Evolutionary conservation across 345 rosid genomes (phyloP), one percentile per base, ranked within the genome.

Genomic region (Eucalyptus lansdowneana): DNA sequence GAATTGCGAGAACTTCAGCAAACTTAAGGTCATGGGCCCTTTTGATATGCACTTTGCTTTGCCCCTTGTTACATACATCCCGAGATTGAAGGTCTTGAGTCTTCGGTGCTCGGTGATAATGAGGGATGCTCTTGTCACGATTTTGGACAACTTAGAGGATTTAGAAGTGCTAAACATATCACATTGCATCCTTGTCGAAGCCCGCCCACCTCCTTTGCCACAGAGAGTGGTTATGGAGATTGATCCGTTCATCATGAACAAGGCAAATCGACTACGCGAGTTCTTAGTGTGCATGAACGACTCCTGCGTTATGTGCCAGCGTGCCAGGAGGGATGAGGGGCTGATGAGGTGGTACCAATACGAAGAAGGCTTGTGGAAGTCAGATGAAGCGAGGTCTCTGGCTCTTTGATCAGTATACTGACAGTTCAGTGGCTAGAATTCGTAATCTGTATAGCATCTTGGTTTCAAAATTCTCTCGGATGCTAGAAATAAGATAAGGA

Each of bases 331-430:
- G 25, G 98, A 97, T 49, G 97, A 95, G 91, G 99, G 99, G 90
- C 90, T 95, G 27, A 91, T 97, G 95, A 94, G 97, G 89, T 96
- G 99, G 99, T 94, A 97, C 87, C 95, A 89, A 93, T 97, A 96
- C 27, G 97, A 96, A 87, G 96, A 96, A 93, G 97, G 95, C 80
- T 91, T 93, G 50, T 96, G 99, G 99, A 96, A 96, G 89, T 92
- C 88, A 9, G 98, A 97, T 86, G 98, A 96, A 92, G 94, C 91
- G 25, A 87, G 90, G 69, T 95, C 96, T 89, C 95, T 97, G 88
- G 91, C 94, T 50, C 92, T 94, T 89, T 93, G 91, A 93, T 54
- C 40, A 50, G 86, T 88, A 85, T 29, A 60, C 4, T 51, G 37
- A 50, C 50, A 45, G 54, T 40, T 42, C 24, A 53, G 86, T 58